Conservation (phyloP, 2,329 filamentous ascomycete species). For the Ceratocystis diversiconidia region DNA sequence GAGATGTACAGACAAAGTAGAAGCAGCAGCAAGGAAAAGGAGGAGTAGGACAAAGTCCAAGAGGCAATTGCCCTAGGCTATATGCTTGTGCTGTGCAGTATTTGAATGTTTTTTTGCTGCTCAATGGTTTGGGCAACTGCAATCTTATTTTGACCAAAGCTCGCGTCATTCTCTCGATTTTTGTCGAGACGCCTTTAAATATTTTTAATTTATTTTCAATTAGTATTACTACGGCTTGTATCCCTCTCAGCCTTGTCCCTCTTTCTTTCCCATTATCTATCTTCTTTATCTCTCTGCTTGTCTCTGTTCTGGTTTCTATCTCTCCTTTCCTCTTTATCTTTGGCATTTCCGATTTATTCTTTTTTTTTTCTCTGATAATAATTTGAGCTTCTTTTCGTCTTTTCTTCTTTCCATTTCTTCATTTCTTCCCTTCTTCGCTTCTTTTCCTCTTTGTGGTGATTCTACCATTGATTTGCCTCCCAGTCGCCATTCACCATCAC, state of each 20-base stretch:
- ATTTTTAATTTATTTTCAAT: neutral
- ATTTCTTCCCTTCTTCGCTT: neutral
- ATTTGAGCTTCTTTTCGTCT: neutral
- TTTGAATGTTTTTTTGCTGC: neutral
- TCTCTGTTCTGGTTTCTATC: neutral
- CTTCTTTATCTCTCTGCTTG: neutral
- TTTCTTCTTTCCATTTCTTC: neutral
- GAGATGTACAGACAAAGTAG: too few relatives aligned
- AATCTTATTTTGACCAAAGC: conserved; percentile 7
- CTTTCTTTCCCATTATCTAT: neutral
- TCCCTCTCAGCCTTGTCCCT: too few relatives aligned
- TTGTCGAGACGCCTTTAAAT: neutral
- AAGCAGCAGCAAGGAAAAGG: neutral
- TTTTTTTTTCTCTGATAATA: neutral
- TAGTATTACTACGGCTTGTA: neutral
- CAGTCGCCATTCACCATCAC: neutral
- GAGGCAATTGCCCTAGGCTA: neutral
- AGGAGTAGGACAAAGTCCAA: neutral
- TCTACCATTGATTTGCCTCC: neutral
- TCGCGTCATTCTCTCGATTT: neutral
- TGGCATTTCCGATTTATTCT: neutral
- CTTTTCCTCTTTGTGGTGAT: neutral
- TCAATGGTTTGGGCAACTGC: neutral
- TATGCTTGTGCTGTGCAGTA: neutral
- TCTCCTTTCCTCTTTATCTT: neutral